Evolutionary conservation across 495 filamentous ascomycete genomes (phyloP).

Genomic region (Clavariopsis aquatica): DNA sequence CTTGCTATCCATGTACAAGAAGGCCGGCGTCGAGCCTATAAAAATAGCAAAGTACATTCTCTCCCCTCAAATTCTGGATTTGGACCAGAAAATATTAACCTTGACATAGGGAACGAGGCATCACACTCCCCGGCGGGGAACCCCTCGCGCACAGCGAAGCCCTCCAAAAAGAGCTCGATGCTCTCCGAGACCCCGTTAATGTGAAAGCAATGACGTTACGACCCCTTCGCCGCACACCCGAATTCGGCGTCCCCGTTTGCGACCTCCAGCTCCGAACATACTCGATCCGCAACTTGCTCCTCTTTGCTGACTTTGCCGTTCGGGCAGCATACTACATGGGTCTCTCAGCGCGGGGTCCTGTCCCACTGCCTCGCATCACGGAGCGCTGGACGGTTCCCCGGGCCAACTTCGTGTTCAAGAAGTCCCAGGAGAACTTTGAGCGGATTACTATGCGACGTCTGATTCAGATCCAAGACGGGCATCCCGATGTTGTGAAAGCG

Average conservation of each 20-base stretch:
- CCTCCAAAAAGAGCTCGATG: slow-evolving; percentile 33
- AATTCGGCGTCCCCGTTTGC: slow-evolving; percentile 78
- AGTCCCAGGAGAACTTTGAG: slow-evolving; percentile 97
- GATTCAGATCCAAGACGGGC: slow-evolving; percentile 91
- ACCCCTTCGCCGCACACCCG: slow-evolving; percentile 72
- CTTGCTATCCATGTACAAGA: slow-evolving; percentile 35
- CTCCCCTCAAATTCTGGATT: background rate
- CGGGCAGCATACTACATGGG: slow-evolving; percentile 92
- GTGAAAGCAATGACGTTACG: slow-evolving; percentile 84
- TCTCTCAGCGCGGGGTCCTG: slow-evolving; percentile 80
- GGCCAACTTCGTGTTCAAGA: slow-evolving; percentile 91
- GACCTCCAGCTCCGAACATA: slow-evolving; percentile 93
- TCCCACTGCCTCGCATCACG: slow-evolving; percentile 81
- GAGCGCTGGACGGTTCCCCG: slow-evolving; percentile 94
- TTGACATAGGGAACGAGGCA: slow-evolving; percentile 26
- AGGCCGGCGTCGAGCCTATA: slow-evolving; percentile 30
- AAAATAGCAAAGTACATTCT: slow-evolving; percentile 32
- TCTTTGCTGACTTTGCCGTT: slow-evolving; percentile 92
- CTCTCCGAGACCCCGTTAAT: slow-evolving; percentile 65
- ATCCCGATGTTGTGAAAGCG: slow-evolving; percentile 80
- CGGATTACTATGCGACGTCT: slow-evolving; percentile 80
- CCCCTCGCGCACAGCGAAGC: slow-evolving; percentile 14
- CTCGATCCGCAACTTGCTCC: slow-evolving; percentile 84
- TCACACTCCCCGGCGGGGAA: slow-evolving; percentile 22
- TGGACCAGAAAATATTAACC: background rate